These are phyloP conservation scores for Kurtzmaniella fragi DNA, from an alignment of 805 yeast species.

Conservation along the genomic window DNA sequence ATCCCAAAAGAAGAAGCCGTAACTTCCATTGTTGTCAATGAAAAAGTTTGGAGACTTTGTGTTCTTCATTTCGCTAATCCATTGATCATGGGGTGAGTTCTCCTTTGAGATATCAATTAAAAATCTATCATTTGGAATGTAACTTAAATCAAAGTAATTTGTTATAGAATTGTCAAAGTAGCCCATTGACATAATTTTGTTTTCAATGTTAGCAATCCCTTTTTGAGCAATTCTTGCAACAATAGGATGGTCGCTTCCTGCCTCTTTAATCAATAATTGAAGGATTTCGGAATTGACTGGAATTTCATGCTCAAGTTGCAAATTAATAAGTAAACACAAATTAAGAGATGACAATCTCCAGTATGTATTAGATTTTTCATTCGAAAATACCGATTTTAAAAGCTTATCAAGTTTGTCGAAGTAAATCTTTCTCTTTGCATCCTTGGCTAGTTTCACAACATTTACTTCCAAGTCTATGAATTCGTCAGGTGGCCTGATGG, in stretches of 20 bases:
- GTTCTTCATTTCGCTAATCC: slow-evolving; percentile 49
- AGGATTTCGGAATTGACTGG: slow-evolving; percentile 36
- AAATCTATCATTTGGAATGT: slow-evolving; percentile 28
- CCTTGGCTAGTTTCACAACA: slow-evolving; percentile 60
- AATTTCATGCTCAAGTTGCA: slow-evolving; percentile 53
- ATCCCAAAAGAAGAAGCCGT: slow-evolving; percentile 80
- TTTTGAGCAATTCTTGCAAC: slow-evolving; percentile 56
- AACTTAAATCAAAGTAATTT: slow-evolving; percentile 36
- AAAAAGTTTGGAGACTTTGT: slow-evolving; percentile 44
- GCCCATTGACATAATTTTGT: slow-evolving; percentile 42
- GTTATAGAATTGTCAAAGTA: slow-evolving; percentile 43
- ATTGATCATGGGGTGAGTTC: slow-evolving; percentile 33
- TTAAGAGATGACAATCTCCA: slow-evolving; percentile 56
- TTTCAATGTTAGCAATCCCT: slow-evolving; percentile 51
- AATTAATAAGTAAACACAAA: slow-evolving; percentile 43
- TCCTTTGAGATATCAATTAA: slow-evolving; percentile 38
- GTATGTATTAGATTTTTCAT: slow-evolving; percentile 30
- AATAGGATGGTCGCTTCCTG: slow-evolving; percentile 64
- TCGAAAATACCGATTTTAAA: slow-evolving; percentile 28
- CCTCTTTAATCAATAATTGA: slow-evolving; percentile 39
- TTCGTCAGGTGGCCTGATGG: slow-evolving; percentile 59
- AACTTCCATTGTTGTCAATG: slow-evolving; percentile 50
- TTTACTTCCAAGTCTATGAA: slow-evolving; percentile 52
- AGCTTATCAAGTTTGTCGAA: slow-evolving; percentile 36
- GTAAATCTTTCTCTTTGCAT: slow-evolving; percentile 44